phyloP scores from a whole-genome alignment of 2,329 filamentous ascomycete species.

The Sporothrix sp. region DNA sequence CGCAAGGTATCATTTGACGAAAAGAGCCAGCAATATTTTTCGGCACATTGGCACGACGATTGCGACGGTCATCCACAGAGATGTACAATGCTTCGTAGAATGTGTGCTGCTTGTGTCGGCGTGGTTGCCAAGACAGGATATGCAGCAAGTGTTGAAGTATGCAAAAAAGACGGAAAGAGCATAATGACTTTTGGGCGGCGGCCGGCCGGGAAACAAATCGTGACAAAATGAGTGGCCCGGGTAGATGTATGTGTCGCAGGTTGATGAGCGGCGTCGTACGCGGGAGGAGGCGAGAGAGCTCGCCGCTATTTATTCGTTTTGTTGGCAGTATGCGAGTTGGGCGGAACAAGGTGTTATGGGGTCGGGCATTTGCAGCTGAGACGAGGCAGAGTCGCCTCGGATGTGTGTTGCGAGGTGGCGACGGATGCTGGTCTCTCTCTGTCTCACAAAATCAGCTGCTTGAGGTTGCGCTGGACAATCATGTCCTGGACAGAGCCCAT shows the following conservation, averaged over 20 bases:
- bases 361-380: conserved; percentile 7
- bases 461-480: conserved; percentile 76
- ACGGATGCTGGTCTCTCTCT: no score
- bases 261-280: not conserved
- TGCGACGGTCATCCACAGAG: not conserved
- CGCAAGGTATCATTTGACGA: not conserved
- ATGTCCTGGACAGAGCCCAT: conserved; percentile 82
- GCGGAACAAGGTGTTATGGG: not conserved
- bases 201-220: not conserved
- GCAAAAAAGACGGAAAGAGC: not conserved
- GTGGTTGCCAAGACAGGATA: not conserved
- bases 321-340: not conserved
- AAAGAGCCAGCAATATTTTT: not conserved
- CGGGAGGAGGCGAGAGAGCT: not conserved
- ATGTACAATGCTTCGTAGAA: no score
- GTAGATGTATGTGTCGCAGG: not conserved
- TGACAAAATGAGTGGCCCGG: no score
- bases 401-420: not conserved
- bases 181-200: not conserved
- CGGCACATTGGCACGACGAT: not conserved
- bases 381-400: no score
- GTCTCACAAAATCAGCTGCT: conserved; percentile 63
- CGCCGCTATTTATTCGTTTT: no score
- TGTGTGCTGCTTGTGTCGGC: no score
- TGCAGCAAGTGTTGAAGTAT: not conserved